Conservation (phyloP, 2,329 filamentous ascomycete genomes). For the Pseudogymnoascus sp. region DNA sequence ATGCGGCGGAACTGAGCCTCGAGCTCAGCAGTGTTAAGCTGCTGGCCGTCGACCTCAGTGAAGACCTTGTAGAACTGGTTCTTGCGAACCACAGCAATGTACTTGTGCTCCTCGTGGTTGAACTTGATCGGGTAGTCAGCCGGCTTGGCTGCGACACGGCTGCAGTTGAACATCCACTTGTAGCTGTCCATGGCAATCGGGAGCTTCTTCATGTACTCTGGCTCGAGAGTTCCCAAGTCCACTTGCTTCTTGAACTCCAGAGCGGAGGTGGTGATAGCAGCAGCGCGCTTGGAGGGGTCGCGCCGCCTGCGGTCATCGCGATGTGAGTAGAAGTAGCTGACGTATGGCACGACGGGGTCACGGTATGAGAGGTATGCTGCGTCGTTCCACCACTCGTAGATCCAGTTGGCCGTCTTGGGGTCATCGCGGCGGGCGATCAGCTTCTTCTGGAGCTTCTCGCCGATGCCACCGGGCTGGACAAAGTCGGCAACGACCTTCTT, state of each 20-base stretch:
- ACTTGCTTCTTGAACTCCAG: constrained; percentile 95
- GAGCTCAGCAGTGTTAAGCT: constrained; percentile 81
- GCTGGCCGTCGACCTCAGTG: constrained; percentile 72
- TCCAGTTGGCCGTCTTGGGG: constrained; percentile 82
- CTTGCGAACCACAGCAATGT: constrained; percentile 86
- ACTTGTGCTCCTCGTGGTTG: constrained; percentile 63
- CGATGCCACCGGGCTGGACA: constrained; percentile 75
- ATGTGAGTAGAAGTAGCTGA: constrained; percentile 99
- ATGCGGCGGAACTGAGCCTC: constrained; percentile 82
- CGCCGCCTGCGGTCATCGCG: constrained; percentile 82
- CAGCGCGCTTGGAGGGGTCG: constrained; percentile 85
- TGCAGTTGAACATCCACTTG: constrained; percentile 97
- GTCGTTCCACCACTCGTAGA: constrained; percentile 98
- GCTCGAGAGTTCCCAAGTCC: constrained; percentile 73
- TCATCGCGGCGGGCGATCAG: constrained; percentile 71
- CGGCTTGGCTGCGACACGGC: constrained; percentile 73
- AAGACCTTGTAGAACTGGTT: constrained; percentile 95
- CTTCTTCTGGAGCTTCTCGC: constrained; percentile 79
- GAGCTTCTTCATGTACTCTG: constrained; percentile 97
- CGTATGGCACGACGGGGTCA: constrained; percentile 93
- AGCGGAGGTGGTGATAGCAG: constrained; percentile 75
- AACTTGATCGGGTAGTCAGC: constrained; percentile 81
- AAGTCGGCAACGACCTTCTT: constrained; percentile 84
- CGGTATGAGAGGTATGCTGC: constrained; percentile 87
- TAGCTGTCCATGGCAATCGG: constrained; percentile 98